Evolutionary conservation across 768 basidiomycete species (phyloP).

Genomic region (Tulasnella sp.): DNA sequence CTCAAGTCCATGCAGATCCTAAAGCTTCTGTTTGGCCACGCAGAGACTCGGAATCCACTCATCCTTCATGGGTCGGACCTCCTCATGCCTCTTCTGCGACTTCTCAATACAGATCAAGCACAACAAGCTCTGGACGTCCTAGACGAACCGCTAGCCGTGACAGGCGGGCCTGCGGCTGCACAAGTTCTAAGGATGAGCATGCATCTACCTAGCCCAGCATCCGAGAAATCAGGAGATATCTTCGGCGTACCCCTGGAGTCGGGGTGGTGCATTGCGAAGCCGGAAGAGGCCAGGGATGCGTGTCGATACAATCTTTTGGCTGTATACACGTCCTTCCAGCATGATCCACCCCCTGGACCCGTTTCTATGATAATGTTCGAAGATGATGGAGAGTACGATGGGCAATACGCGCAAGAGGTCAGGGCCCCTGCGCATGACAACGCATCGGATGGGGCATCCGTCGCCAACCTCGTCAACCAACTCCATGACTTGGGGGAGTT

Average conservation of each 20-base stretch:
- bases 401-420: background rate
- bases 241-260: conserved; percentile 75
- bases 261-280: conserved; percentile 77
- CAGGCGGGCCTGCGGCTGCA: conserved; percentile 50
- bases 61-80: conserved; percentile 73
- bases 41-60: conserved; percentile 63
- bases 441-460: conserved; percentile 26
- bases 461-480: conserved; percentile 50
- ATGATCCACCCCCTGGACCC: conserved; percentile 24
- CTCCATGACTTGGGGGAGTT: conserved; percentile 30
- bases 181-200: conserved; percentile 90
- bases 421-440: conserved; percentile 23
- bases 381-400: conserved; percentile 19
- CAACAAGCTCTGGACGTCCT: conserved; percentile 84
- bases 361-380: conserved; percentile 31
- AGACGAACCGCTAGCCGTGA: conserved; percentile 77
- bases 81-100: conserved; percentile 78
- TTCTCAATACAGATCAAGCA: conserved; percentile 80
- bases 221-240: conserved; percentile 50
- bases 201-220: conserved; percentile 34
- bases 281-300: conserved; percentile 44
- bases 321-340: conserved; percentile 72
- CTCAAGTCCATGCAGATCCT: conserved; percentile 78
- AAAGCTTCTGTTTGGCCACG: conserved; percentile 78
- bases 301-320: conserved; percentile 73